These are phyloP conservation scores for Scheffersomyces amazonensis DNA, from an alignment of 805 yeast species.

Conservation along the genomic window DNA sequence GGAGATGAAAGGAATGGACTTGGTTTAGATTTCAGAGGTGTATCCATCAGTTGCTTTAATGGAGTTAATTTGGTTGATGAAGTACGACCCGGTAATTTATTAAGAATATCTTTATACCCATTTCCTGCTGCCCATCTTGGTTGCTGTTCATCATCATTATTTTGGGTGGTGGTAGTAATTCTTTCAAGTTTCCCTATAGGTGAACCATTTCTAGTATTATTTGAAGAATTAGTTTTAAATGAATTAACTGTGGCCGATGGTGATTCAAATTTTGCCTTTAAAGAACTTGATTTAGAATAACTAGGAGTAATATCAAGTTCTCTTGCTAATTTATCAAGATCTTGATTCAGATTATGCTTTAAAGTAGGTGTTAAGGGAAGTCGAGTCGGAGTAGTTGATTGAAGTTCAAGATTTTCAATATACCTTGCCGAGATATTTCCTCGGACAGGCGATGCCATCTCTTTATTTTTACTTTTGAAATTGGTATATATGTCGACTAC, in stretches of 20 bases:
- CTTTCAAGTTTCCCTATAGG: slow-evolving; percentile 3
- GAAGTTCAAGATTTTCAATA: slow-evolving; percentile 29
- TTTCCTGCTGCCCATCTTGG: slow-evolving; percentile 21
- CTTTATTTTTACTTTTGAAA: too few species aligned
- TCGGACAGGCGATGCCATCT: slow-evolving; percentile 18
- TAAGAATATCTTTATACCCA: slow-evolving; percentile 13
- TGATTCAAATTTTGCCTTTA: slow-evolving; percentile 33
- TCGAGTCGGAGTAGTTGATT: slow-evolving; percentile 16
- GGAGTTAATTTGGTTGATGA: slow-evolving; percentile 9
- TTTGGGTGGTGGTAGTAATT: neutral
- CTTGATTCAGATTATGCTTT: slow-evolving; percentile 23
- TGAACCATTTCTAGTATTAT: slow-evolving; percentile 12
- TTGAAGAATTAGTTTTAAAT: slow-evolving; percentile 23
- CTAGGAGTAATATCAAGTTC: slow-evolving; percentile 29
- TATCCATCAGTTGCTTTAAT: slow-evolving; percentile 8
- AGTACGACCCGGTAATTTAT: slow-evolving; percentile 10
- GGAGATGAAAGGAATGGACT: slow-evolving; percentile 27
- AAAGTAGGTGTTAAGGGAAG: slow-evolving; percentile 29
- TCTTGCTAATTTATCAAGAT: slow-evolving; percentile 37
- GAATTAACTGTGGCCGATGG: slow-evolving; percentile 43
- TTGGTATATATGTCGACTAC: too few species aligned
- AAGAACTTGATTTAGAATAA: slow-evolving; percentile 23
- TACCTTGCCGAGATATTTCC: slow-evolving; percentile 33
- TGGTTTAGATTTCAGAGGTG: slow-evolving; percentile 7
- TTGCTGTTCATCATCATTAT: slow-evolving; percentile 9